Conservation (phyloP, 1,139 yeast species). For the Yamadazyma atlantica region DNA sequence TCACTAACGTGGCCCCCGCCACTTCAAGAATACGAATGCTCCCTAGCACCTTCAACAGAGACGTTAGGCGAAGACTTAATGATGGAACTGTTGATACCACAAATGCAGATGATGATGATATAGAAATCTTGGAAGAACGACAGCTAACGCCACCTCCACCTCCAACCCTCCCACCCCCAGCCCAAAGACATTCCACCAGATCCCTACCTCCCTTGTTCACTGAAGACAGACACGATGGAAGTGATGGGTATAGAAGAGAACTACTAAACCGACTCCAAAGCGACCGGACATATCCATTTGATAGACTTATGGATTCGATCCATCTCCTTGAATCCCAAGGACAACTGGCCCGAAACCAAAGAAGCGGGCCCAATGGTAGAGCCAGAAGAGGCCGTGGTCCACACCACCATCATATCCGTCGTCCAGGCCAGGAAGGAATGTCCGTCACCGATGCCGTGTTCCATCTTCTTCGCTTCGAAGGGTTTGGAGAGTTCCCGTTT, state of each 20-base stretch:
- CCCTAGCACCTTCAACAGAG: slow-evolving; percentile 1
- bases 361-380: neutral
- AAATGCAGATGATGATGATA: slow-evolving; percentile 20
- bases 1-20: slow-evolving; percentile 9
- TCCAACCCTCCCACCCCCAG: neutral
- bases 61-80: slow-evolving; percentile 2
- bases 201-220: too few species aligned
- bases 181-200: too few species aligned
- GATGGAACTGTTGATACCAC: neutral
- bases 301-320: neutral
- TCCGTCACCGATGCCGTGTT: neutral
- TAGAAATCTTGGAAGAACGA: slow-evolving; percentile 24
- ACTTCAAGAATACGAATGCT: neutral
- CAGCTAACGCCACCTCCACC: slow-evolving; percentile 1
- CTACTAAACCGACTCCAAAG: neutral
- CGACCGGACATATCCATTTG: neutral
- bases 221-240: neutral
- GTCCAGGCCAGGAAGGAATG: neutral
- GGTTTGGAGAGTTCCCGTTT: neutral
- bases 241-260: slow-evolving; percentile 1
- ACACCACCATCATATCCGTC: neutral
- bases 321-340: neutral
- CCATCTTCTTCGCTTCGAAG: neutral
- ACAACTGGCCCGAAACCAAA: slow-evolving; percentile 1
- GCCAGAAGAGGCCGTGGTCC: neutral